A percentile compares a stretch with the other conserved stretches of the same genome.
These are phyloP conservation scores for Hippophae gyantsensis DNA, from an alignment of 306 rosid genomes.

Conservation along the genomic window DNA sequence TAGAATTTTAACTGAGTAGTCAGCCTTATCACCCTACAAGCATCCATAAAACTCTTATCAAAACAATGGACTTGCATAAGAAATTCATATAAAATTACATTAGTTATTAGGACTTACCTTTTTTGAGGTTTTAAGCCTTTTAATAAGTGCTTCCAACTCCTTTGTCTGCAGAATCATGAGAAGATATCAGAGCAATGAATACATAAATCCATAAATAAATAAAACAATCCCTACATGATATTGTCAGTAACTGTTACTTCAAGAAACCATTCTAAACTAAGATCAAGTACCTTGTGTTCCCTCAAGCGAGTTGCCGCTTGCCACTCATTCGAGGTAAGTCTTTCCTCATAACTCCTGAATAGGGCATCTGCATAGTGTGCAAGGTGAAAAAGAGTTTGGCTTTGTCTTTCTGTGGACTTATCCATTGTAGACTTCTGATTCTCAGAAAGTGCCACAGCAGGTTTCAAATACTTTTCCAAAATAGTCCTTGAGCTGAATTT, in stretches of 20 bases:
- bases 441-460: conserved; percentile 73
- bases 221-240: conserved; percentile 6
- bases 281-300: conserved; percentile 67
- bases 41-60: not conserved
- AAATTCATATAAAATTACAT: no score
- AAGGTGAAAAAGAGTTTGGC: conserved; percentile 74
- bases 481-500: conserved; percentile 89
- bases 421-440: conserved; percentile 39
- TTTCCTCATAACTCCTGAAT: conserved; percentile 81
- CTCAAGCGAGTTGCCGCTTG: conserved; percentile 83
- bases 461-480: conserved; percentile 82
- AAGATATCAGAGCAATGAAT: no score
- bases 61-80: not conserved
- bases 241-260: conserved; percentile 6
- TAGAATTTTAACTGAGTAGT: conserved; percentile 62
- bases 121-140: conserved; percentile 56
- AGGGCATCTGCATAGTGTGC: conserved; percentile 93
- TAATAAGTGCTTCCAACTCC: conserved; percentile 77
- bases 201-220: no score
- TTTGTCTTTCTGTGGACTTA: conserved; percentile 49
- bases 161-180: conserved; percentile 38
- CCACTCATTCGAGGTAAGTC: conserved; percentile 85
- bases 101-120: conserved; percentile 34
- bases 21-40: conserved; percentile 75
- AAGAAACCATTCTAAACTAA: conserved; percentile 1